These are phyloP conservation scores for Pseudogymnoascus sp. DNA, from an alignment of 2,329 filamentous ascomycete species.

Conservation along the genomic window DNA sequence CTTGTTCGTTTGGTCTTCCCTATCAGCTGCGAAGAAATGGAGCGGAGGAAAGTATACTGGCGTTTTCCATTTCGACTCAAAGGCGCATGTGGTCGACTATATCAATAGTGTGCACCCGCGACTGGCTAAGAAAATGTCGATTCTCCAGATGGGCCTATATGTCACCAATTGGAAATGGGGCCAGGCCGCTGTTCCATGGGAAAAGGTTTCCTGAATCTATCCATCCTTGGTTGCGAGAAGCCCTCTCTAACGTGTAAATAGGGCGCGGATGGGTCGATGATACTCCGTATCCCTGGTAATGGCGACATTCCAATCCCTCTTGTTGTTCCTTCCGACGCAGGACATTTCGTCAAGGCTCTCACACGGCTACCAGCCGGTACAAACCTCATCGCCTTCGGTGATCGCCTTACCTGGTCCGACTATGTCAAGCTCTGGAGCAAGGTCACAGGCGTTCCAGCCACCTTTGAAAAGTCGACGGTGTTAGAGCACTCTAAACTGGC, in stretches of 20 bases:
- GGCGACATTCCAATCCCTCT: conserved; percentile 20
- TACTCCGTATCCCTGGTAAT: conserved; percentile 12
- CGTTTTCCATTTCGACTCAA: conserved; percentile 34
- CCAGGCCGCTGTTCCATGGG: background rate
- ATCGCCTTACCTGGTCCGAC: conserved; percentile 12
- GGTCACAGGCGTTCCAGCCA: conserved; percentile 14
- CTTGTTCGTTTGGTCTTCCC: conserved; percentile 27
- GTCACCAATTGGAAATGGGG: conserved; percentile 25
- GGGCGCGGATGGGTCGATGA: conserved; percentile 14
- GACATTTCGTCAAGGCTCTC: conserved; percentile 25
- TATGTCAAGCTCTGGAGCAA: conserved; percentile 20
- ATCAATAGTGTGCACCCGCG: conserved; percentile 21
- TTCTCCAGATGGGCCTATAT: conserved; percentile 32
- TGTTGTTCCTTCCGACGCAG: conserved; percentile 26
- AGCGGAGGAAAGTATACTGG: conserved; percentile 33
- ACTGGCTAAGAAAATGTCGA: conserved; percentile 28
- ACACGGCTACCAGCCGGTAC: conserved; percentile 16
- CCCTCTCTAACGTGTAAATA: background rate
- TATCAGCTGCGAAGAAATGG: conserved; percentile 28
- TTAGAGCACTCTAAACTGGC: conserved; percentile 23
- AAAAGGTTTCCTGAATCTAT: background rate
- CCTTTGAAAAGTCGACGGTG: conserved; percentile 13
- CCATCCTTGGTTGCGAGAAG: background rate
- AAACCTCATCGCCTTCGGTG: conserved; percentile 19
- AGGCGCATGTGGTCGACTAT: conserved; percentile 27